These are phyloP conservation scores for Calonectria honghensis DNA, from an alignment of 2,329 filamentous ascomycete species.

Conservation along the genomic window DNA sequence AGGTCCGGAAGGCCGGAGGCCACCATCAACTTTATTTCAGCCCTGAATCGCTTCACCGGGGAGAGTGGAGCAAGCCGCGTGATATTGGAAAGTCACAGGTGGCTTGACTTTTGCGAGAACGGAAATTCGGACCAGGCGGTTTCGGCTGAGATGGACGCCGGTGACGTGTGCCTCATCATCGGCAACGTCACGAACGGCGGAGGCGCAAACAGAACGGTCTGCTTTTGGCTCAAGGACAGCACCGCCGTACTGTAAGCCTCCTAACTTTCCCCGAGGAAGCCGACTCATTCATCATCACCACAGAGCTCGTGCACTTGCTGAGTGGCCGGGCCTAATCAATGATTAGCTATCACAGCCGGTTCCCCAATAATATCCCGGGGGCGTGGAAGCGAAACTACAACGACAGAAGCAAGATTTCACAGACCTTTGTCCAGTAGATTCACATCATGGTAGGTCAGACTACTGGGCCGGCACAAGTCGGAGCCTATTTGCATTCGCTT, in stretches of 20 bases:
- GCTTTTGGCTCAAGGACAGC: neutral
- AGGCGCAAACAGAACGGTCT: neutral
- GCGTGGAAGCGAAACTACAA: neutral
- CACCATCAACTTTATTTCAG: neutral
- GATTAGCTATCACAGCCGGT: constrained; percentile 7
- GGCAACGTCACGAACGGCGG: neutral
- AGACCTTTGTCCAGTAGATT: neutral
- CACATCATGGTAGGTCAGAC: too few species aligned
- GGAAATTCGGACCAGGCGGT: neutral
- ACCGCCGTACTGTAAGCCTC: neutral
- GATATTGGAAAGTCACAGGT: neutral
- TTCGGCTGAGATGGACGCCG: neutral
- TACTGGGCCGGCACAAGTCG: too few species aligned
- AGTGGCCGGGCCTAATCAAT: neutral
- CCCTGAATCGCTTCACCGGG: neutral
- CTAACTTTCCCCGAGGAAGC: neutral
- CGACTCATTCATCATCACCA: neutral
- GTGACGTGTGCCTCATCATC: neutral
- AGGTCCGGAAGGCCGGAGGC: neutral
- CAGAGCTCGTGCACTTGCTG: neutral
- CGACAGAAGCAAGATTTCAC: neutral
- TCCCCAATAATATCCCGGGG: neutral
- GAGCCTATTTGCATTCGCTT: too few species aligned
- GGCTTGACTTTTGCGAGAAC: neutral
- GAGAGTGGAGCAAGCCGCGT: neutral